phyloP scores from a whole-genome alignment of 2,329 filamentous ascomycete genomes.

The Dactylellina drechsleri region DNA sequence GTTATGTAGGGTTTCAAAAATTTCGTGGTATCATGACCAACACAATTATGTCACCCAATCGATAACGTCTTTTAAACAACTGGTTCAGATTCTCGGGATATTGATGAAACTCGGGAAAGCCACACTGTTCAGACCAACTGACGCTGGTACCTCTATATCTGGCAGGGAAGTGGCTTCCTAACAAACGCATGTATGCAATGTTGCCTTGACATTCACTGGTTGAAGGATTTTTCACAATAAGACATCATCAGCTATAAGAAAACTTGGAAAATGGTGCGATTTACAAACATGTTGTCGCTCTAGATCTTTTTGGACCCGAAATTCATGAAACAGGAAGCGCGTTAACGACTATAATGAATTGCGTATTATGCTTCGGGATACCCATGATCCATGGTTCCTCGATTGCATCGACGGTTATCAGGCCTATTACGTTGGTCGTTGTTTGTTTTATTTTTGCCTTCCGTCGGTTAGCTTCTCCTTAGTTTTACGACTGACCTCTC shows the following conservation, averaged over 20 bases:
- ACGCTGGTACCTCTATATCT: not conserved
- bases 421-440: constrained; percentile 6
- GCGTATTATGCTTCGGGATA: constrained; percentile 3
- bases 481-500: no score
- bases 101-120: constrained; percentile 12
- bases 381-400: constrained; percentile 15
- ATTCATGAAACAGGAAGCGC: constrained; percentile 8
- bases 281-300: not conserved
- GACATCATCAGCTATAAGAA: not conserved
- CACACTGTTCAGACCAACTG: not conserved
- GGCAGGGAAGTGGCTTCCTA: not conserved
- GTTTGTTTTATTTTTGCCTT: constrained; percentile 15
- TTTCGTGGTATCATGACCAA: not conserved
- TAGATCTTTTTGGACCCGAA: constrained; percentile 5
- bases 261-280: not conserved
- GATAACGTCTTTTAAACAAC: not conserved
- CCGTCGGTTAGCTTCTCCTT: constrained; percentile 26
- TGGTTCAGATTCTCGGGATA: constrained; percentile 4
- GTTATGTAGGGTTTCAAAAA: no score
- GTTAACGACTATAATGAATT: not conserved
- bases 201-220: no score
- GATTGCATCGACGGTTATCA: not conserved
- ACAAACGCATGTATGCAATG: no score
- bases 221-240: no score
- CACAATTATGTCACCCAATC: constrained; percentile 3